Evolutionary conservation across 2,329 filamentous ascomycete genomes (phyloP).

Genomic region (Trichoderma afroharzianum): DNA sequence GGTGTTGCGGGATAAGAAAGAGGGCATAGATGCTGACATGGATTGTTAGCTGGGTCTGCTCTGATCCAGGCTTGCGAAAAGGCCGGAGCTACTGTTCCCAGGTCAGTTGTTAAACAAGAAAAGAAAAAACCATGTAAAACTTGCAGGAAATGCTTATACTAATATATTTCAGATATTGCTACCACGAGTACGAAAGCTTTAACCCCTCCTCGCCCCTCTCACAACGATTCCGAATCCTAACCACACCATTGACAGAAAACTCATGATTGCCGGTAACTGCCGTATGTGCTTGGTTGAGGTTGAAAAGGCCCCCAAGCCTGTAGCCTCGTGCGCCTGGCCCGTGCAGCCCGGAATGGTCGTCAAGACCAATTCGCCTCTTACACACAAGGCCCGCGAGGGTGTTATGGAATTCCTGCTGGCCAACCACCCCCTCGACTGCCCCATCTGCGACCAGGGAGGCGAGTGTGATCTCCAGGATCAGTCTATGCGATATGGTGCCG

Average conservation of each 20-base stretch:
- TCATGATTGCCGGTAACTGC: conserved; percentile 99
- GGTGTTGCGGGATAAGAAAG: conserved; percentile 14
- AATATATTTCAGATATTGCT: conserved; percentile 74
- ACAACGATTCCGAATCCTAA: conserved; percentile 26
- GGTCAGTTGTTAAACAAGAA: conserved; percentile 45
- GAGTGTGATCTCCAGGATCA: conserved; percentile 99
- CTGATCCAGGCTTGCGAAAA: conserved; percentile 99
- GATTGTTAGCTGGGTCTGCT: conserved; percentile 76
- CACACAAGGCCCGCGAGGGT: conserved; percentile 96
- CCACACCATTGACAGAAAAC: conserved; percentile 62
- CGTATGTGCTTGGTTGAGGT: conserved; percentile 99
- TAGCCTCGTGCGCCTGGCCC: conserved; percentile 97
- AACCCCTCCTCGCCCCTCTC: conserved; percentile 2
- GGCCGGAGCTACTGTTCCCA: conserved; percentile 84
- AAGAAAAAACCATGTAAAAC: neutral
- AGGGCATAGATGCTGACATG: conserved; percentile 33
- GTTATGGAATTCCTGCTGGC: conserved; percentile 98
- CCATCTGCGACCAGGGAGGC: conserved; percentile 97
- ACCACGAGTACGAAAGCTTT: conserved; percentile 74
- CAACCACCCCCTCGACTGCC: conserved; percentile 94
- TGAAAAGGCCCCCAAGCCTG: conserved; percentile 91
- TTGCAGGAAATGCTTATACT: conserved; percentile 17
- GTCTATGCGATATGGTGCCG: conserved; percentile 96
- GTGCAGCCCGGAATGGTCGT: conserved; percentile 99
- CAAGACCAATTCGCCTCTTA: conserved; percentile 93